phyloP scores from a whole-genome alignment of 2,329 filamentous ascomycete species.

The Ceratocystis albifundus region DNA sequence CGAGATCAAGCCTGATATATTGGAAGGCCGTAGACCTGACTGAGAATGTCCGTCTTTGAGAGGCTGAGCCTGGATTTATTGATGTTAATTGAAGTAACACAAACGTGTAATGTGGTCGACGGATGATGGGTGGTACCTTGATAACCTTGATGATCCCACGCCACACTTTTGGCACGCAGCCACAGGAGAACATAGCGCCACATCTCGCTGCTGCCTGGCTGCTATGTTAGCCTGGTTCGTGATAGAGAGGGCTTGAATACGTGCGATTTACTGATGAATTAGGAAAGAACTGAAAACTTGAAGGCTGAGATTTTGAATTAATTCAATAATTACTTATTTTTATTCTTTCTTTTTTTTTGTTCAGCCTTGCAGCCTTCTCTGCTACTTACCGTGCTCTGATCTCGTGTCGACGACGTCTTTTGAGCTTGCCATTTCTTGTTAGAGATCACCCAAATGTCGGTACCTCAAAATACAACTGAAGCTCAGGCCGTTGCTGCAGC shows the following conservation, averaged over 20 bases:
- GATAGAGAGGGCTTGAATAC: neutral
- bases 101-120: neutral
- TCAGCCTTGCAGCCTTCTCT: neutral
- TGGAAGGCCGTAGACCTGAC: neutral
- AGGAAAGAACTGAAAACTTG: neutral
- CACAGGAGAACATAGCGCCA: neutral
- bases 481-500: conserved; percentile 29
- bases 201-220: conserved; percentile 1
- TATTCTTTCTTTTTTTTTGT: conserved; percentile 5
- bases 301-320: neutral
- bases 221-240: conserved; percentile 1
- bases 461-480: neutral
- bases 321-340: neutral
- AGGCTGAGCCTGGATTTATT: neutral
- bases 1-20: too few relatives aligned
- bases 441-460: neutral
- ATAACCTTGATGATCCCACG: conserved; percentile 7
- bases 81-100: neutral
- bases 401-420: too few relatives aligned
- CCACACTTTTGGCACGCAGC: neutral
- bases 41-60: neutral
- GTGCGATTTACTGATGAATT: neutral
- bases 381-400: neutral
- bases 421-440: too few relatives aligned
- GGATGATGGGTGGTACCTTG: neutral